Base-by-base conservation (phyloP, 495 filamentous ascomycete species). In the Aspergillus hancockii region DNA sequence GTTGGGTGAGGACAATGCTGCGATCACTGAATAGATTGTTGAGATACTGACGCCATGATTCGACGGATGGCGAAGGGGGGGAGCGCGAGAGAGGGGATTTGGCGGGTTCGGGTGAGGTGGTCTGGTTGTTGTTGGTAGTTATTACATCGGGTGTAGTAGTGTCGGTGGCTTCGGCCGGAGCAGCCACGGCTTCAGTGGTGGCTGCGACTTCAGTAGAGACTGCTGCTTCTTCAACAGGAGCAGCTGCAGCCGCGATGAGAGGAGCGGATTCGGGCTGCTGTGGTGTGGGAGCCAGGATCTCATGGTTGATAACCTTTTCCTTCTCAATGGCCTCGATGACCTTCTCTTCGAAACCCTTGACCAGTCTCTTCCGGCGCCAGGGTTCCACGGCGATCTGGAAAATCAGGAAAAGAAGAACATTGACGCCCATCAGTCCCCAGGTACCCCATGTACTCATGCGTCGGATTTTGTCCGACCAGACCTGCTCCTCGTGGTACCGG, bases 401-500 rank as follows among this genome's bases (percentile, higher is more conserved):
- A 47, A 92, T 82, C 45, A 98, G 71, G 70, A 98, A 92, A 40
- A 98, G 70, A 40, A 98, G 71, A 3, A 98, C 88, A 65, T 98
- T 98, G 45, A 98, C 82, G 8, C 94, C 93, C 94, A 98, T 98
- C 63, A 98, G 74, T 0, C 94, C 94, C 88, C 95, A 97, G 3
- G 94, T 98, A 22, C 94, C 92, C 94, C 94, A 98, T 6, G 94
- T 98, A 64, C 87, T 91, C 84, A 97, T 96, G 58, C 94, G 79
- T 43, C 94, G 83, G 69, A 98, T 98, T 68, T 96, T 94, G 67
- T 98, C 94, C 65, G 89, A 93, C 94, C 94, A 98, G 49, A 98
- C 96, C 79, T 98, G 94, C 75, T 98, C 94, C 74, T 98, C 94
- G 75, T 98, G 94, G 75, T 98, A 98, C 28, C 94, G 86, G 30